Base-by-base conservation (phyloP, 169 alveolate genomes). In the Cytauxzoon felis region DNA sequence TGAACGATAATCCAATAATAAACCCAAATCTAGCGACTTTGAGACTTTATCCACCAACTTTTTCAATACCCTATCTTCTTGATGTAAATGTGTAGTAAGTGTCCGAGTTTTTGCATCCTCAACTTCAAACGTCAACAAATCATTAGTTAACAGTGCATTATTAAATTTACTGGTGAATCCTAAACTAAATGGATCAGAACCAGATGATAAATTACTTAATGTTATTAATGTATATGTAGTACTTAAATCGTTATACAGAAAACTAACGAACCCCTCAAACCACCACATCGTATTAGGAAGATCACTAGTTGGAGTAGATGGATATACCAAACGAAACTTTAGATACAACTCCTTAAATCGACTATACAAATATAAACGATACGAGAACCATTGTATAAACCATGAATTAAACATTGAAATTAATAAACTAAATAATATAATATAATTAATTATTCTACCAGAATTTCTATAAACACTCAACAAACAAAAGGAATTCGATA, bases 331-430 rank as follows among this genome's bases (percentile, higher is more conserved):
- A 24, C 69, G 30, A 42, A 59, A 59, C 41, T 57, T 41, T 1
- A 79, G 59, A 49, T 73, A 47, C 6, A 73, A 1, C 3, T 53
- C 32, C 0, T 64, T 51, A 34, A 73, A 73, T 27, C 65, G 79
- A 26, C 65, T 66, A n/a, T 23, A 45, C 56, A 52, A 13, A 45
- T 49, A 61, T 48, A 56, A 9, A 34, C 49, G 51, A 32, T 73
- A 66, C 13, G 73, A 56, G 43, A 49, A 73, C 84, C 78, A 73
- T 63, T 73, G 84, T 13, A 70, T 45, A 33, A 63, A 47, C 63
- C 71, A 73, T 6, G 84, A 73, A 40, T 59, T 48, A 26, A 54
- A 5, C 11, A 73, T 18, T 11, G 79, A 51, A 8, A 64, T 33
- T 4, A 73, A 6, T 13, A 73, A 30, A 11, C 84, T 79, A 0